A percentile compares a stretch with the other conserved stretches of the same genome.
phyloP scores from a whole-genome alignment of 305 asterid species.

The Fraxinus sp. region DNA sequence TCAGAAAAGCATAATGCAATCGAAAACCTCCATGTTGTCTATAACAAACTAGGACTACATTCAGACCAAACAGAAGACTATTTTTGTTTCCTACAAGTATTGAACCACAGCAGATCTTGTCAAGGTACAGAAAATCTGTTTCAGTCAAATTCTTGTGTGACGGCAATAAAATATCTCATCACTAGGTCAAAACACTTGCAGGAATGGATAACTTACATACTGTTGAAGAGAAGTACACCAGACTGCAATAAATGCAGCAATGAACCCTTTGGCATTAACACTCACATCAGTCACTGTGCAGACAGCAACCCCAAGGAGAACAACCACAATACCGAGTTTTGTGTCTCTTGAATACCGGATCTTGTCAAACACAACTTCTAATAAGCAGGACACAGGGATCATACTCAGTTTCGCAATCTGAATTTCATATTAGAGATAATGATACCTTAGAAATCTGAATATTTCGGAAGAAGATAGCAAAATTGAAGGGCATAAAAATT shows the following conservation, averaged over 20 bases:
- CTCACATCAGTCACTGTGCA: constrained; percentile 85
- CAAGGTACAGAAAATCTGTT: background rate
- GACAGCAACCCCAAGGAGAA: constrained; percentile 82
- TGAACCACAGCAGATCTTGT: background rate
- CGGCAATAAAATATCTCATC: background rate
- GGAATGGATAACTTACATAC: constrained; percentile 57
- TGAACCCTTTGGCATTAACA: constrained; percentile 68
- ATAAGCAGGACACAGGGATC: constrained; percentile 81
- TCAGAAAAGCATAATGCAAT: background rate
- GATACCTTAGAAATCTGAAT: constrained; percentile 4
- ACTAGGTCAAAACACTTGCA: background rate
- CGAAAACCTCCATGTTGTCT: background rate
- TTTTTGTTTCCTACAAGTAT: background rate
- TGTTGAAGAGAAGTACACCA: constrained; percentile 86
- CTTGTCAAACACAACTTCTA: constrained; percentile 69
- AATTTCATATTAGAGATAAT: constrained; percentile 26
- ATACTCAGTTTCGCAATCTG: constrained; percentile 89
- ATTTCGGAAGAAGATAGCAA: constrained; percentile 8
- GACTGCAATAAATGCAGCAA: constrained; percentile 76
- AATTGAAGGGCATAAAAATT: constrained; percentile 18
- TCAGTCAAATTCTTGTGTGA: background rate
- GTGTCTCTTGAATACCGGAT: constrained; percentile 81
- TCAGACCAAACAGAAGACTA: background rate
- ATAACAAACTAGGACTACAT: background rate
- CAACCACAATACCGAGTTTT: constrained; percentile 69